Evolutionary conservation across 306 rosid species (phyloP), one percentile per base, ranked within the genome.

Genomic region (Albizia julibrissin): DNA sequence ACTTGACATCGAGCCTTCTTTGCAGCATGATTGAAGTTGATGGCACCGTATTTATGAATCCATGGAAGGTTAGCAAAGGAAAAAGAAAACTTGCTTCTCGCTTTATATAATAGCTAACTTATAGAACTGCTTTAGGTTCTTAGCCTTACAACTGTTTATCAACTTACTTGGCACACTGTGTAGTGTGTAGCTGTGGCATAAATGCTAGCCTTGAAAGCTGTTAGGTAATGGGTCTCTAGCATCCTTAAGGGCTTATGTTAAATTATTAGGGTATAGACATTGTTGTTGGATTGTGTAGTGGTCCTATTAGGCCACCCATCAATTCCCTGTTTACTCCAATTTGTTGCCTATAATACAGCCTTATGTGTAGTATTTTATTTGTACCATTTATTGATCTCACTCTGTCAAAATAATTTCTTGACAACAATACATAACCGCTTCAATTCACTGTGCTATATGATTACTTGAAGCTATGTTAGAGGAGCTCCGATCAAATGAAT

Each of bases 21-120:
- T 49, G 72, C 58, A 31, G 76, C 76, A 50, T 69, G 67, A 42
- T 42, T 69, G 50, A 79, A 75, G 84, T 69, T 62, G 82, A 82
- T 69, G 79, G 79, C 69, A 69, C 81, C 79, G 39, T 46, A 79
- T 79, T 49, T n/a, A 79, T 76, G 80, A 79, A 76, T 50, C 71
- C 74, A 72, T 79, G 72, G 62, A 47, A 52, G 49, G 74, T 82
- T 75, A 65, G 77, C 70, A 62, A 13, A 2, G 1, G 4, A 47
- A 47, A 47, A 49, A 49, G 21, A 21, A 75, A 61, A 56, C 62
- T 50, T 62, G 84, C 84, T 75, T 79, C 44, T 42, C 29, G 12
- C 69, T 42, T 75, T 75, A 62, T 82, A 62, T 52, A 1, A 61
- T 79, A 74, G 46, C 76, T 62, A 83, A 74, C 86, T 74, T 78